Evolutionary conservation across 805 yeast species (phyloP), one percentile per base, ranked within the genome.

Genomic region (Sugiyamaella valdiviana): DNA sequence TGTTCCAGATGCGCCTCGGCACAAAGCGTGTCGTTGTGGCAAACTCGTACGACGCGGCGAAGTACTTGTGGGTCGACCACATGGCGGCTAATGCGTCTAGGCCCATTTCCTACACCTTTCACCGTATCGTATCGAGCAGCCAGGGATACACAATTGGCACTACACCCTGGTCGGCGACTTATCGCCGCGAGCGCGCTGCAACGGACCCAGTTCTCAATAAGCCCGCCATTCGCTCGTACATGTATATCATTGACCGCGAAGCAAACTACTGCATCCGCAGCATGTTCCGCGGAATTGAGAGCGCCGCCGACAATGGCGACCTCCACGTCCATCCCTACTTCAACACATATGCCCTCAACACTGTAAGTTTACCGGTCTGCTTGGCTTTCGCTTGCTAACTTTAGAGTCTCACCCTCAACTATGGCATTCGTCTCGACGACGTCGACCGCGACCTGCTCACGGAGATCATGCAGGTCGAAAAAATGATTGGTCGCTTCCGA

Each of bases 1-100:
- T 83, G 1, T 83, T 75, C 58, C 91, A 85, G 56, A 70, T 83
- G 39, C 64, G 83, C 42, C 63, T 85, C 46, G 95, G 95, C 0
- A 65, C 61, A 16, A 70, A 64, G 36, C 65, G 75, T 12, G 76
- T 82, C 1, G 73, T 85, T 10, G 80, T 85, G 15, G 90, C 80
- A n/a, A 83, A 85, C 59, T 74, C 83, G 1, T 80, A 67, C 54
- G 75, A 72, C 3, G 74, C 82, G 5, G 78, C 81, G 1, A 61
- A 64, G 36, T 67, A 67, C 20, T 63, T 85, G 2, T 83, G 85
- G 85, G 62, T 74, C 22, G 63, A 63, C 23, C 69, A 71, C 53
- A 66, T 79, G 6, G 61, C 69, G 29, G 76, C 80, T 2, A 77
- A 77, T 51, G 81, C 78, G 56, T 84, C 91, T 1, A 67, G 95